Conservation (phyloP, 139 green algal genomes). For the Micromonas commoda region DNA sequence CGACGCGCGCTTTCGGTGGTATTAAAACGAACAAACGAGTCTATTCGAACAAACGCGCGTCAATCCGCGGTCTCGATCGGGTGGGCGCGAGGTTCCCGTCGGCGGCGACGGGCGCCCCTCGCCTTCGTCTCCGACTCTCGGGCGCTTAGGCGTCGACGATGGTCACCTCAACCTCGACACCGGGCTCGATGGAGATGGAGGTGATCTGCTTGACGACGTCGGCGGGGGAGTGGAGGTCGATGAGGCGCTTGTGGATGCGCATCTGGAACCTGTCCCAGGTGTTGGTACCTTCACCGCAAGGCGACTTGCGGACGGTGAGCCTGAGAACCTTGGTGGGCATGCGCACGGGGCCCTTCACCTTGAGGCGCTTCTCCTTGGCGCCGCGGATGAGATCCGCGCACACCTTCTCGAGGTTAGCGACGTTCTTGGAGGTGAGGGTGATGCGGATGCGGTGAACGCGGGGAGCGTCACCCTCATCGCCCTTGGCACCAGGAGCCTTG, state of each 20-base stretch:
- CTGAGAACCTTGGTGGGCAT: constrained; percentile 97
- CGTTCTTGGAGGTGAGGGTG: constrained; percentile 93
- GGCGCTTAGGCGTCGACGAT: constrained; percentile 38
- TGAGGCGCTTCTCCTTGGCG: constrained; percentile 95
- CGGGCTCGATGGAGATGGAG: constrained; percentile 95
- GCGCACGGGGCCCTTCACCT: constrained; percentile 94
- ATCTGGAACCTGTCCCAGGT: constrained; percentile 96
- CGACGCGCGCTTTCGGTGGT: no score
- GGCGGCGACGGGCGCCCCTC: no score
- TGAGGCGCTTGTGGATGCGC: constrained; percentile 98
- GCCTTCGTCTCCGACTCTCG: no score
- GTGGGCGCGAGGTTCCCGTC: no score
- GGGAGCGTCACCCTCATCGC: constrained; percentile 62
- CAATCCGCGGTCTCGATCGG: no score
- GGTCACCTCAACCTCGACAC: constrained; percentile 95
- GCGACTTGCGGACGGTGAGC: constrained; percentile 96
- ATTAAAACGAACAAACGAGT: no score
- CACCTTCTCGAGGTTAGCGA: constrained; percentile 97
- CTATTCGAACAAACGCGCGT: no score
- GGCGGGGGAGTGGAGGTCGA: constrained; percentile 93
- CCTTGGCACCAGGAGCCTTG: constrained; percentile 31
- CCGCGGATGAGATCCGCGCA: constrained; percentile 93
- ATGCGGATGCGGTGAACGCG: constrained; percentile 92
- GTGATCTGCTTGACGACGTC: constrained; percentile 99
- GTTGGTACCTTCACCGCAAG: constrained; percentile 96